Evolutionary conservation across 768 basidiomycete genomes (phyloP).

Genomic region (Sutorius australiensis): DNA sequence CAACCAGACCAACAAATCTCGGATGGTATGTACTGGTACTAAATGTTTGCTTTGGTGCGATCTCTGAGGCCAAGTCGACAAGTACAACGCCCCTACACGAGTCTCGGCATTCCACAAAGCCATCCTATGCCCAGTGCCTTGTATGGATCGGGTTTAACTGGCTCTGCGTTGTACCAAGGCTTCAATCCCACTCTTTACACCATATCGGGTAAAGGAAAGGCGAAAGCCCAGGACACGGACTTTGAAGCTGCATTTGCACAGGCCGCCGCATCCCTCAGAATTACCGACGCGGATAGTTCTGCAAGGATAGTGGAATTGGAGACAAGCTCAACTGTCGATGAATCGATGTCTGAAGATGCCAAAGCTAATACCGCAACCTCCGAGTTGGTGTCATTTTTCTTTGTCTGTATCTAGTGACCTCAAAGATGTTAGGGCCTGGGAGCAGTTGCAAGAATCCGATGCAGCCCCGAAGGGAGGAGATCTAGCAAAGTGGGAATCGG

Average conservation of each 20-base stretch:
- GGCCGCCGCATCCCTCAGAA: conserved; percentile 49
- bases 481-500: conserved; percentile 76
- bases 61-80: conserved; percentile 7
- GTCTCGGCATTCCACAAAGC: conserved; percentile 35
- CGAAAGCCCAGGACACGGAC: conserved; percentile 72
- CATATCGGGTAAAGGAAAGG: conserved; percentile 59
- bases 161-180: conserved; percentile 33
- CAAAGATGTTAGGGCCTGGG: conserved; percentile 50
- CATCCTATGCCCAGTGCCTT: conserved; percentile 30
- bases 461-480: conserved; percentile 58
- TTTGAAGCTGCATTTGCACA: conserved; percentile 85
- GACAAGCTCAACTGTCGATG: conserved; percentile 37
- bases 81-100: conserved; percentile 40
- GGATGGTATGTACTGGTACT: conserved; percentile 15
- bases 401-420: conserved; percentile 1
- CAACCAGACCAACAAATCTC: conserved; percentile 26
- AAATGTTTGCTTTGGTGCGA: neutral
- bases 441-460: conserved; percentile 55
- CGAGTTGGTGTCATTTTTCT: conserved; percentile 38
- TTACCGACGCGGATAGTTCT: conserved; percentile 39
- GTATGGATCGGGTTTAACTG: conserved; percentile 34
- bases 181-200: conserved; percentile 23
- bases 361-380: conserved; percentile 43
- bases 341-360: conserved; percentile 36
- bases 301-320: conserved; percentile 53